Conservation (phyloP, 2,329 filamentous ascomycete species). For the Cadophora sp. region DNA sequence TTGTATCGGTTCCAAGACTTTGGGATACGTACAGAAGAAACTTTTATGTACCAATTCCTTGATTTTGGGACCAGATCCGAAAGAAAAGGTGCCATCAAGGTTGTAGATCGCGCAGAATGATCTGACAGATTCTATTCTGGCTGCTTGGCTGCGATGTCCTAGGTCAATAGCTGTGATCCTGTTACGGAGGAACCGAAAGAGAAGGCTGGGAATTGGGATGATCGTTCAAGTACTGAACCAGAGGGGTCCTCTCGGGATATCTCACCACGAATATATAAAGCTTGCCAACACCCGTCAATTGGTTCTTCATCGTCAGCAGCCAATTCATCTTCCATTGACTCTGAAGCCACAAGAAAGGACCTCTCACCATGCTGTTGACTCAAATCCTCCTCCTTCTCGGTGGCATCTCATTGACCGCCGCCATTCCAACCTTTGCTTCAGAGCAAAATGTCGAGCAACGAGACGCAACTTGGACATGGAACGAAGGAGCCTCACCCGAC, state of each 20-base stretch:
- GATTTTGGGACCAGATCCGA: not conserved
- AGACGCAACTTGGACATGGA: slow-evolving; percentile 22
- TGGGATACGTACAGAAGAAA: not conserved
- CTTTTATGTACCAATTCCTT: not conserved
- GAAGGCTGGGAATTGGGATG: not conserved
- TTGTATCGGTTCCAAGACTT: slow-evolving; percentile 8
- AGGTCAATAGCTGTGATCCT: not conserved
- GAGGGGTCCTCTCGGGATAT: not conserved
- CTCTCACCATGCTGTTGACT: slow-evolving; percentile 17
- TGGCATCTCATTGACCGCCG: slow-evolving; percentile 15
- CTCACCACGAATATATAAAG: slow-evolving; percentile 1
- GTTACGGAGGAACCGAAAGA: not conserved
- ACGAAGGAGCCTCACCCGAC: slow-evolving; percentile 21
- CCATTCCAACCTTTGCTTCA: slow-evolving; percentile 9
- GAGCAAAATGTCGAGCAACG: slow-evolving; percentile 10
- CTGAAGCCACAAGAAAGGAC: not conserved
- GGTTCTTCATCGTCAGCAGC: not conserved
- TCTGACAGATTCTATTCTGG: not conserved
- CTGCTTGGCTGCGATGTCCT: slow-evolving; percentile 12
- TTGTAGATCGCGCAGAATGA: not conserved
- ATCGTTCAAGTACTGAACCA: not conserved
- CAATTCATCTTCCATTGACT: not conserved
- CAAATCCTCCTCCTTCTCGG: slow-evolving; percentile 7
- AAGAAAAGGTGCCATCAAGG: slow-evolving; percentile 10
- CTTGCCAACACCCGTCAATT: not conserved